Evolutionary conservation across 75 land plant species (phyloP).

Genomic region (Picea glauca): DNA sequence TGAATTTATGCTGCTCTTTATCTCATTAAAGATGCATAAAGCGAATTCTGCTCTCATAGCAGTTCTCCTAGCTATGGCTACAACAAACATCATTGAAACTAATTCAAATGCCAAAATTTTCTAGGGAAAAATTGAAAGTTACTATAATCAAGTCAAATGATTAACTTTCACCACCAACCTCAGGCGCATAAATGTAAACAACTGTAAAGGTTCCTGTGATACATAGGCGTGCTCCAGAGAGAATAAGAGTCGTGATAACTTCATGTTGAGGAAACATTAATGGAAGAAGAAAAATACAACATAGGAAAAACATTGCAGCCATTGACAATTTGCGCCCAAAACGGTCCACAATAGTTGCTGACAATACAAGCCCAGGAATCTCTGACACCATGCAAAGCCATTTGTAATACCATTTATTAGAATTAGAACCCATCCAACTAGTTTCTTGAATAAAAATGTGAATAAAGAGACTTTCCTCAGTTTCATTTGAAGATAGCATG

Average conservation of each 20-base stretch:
- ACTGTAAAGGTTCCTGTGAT: slow-evolving; percentile 80
- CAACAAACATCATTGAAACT: too few species aligned
- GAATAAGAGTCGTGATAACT: slow-evolving; percentile 49
- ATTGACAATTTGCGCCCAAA: slow-evolving; percentile 83
- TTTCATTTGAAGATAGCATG: not conserved
- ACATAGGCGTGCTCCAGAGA: slow-evolving; percentile 81
- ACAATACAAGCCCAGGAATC: slow-evolving; percentile 74
- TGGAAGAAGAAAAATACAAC: slow-evolving; percentile 66
- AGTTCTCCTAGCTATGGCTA: too few species aligned
- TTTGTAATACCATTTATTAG: not conserved
- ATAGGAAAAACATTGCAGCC: slow-evolving; percentile 68
- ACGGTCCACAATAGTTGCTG: slow-evolving; percentile 72
- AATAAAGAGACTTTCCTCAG: not conserved
- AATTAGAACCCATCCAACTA: not conserved
- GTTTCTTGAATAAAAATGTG: not conserved
- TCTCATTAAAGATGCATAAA: too few species aligned
- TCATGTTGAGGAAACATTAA: slow-evolving; percentile 49
- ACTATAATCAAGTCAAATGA: not conserved
- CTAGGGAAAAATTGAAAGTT: too few species aligned
- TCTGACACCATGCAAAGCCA: slow-evolving; percentile 37
- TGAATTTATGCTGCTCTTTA: too few species aligned
- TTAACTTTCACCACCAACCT: slow-evolving; percentile 40
- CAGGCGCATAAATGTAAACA: slow-evolving; percentile 88
- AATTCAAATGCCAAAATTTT: too few species aligned
- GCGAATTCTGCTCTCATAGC: too few species aligned